Evolutionary conservation across 768 basidiomycete species (phyloP), one percentile per base, ranked within the genome.

Genomic region (Tremella yokohamensis): DNA sequence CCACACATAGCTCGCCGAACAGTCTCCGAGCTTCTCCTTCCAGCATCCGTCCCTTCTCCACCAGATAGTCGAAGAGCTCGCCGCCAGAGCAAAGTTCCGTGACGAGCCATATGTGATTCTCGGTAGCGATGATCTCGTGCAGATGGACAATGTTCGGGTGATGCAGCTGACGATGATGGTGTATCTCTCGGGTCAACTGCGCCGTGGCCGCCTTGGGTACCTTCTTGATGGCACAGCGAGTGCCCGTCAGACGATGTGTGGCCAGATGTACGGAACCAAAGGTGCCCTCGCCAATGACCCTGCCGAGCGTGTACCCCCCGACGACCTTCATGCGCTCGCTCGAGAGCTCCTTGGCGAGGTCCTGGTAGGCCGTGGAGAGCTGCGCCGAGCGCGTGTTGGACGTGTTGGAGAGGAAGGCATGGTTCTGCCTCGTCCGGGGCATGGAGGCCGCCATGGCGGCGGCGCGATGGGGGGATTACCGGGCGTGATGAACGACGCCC

Each of bases 61-160:
- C 90, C 20, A 99, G 86, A 73, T 98, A 98, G 78, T 98, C 96
- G 77, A 97, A 99, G 25, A 99, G 83, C 77, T 99, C 96, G 40
- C 96, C 96, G 9, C 96, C 96, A 45, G 85, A 87, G 77, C 96
- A 98, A 34, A 99, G 85, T 73, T 99, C 96, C 15, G 92, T 90
- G 42, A 99, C 87, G 57, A 99, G 90, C 91, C 92, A 98, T 72
- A 99, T 93, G 63, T 84, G 83, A 22, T 84, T 83, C 78, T 99
- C 96, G 1, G 96, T 98, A 8, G 96, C 96, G 73, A 98, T 89
- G 72, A 98, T 90, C 78, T 99, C 94, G 80, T 89, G 96, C 78
- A 98, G 86, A 73, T 94, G 91, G 13, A 91, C 89, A 69, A 99
- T 84, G 73, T 96, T 85, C 0, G 91, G 91, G 70, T 98, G 94